phyloP scores from a whole-genome alignment of 352 stramenopile species.

The Globisporangium okanoganense region DNA sequence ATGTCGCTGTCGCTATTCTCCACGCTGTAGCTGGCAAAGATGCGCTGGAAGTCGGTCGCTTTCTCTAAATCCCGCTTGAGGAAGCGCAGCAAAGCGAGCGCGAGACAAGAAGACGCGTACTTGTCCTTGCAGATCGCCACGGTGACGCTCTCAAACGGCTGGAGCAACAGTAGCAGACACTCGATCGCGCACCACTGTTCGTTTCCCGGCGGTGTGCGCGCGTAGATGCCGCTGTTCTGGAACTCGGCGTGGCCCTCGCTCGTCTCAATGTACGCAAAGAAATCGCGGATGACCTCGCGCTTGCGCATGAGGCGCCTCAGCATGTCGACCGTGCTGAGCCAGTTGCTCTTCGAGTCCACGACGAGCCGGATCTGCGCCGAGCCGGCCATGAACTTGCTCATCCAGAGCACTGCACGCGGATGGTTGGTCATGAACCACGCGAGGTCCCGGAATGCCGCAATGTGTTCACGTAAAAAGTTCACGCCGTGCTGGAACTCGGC shows the following conservation, averaged over 20 bases:
- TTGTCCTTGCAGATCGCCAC: constrained; percentile 41
- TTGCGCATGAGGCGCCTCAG: constrained; percentile 40
- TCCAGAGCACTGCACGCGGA: constrained; percentile 32
- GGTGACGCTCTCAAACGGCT: constrained; percentile 46
- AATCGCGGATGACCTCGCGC: constrained; percentile 36
- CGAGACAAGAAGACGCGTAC: constrained; percentile 32
- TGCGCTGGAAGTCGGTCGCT: constrained; percentile 37
- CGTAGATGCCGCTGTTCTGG: constrained; percentile 17
- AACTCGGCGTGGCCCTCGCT: constrained; percentile 35
- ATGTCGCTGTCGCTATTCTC: constrained; percentile 3
- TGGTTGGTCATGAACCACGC: constrained; percentile 46
- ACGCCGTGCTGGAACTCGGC: constrained; percentile 31
- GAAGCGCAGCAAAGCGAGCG: constrained; percentile 39
- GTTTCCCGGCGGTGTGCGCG: constrained; percentile 22
- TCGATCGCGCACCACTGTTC: constrained; percentile 42
- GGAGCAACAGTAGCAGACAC: constrained; percentile 33
- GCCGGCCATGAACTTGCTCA: constrained; percentile 33
- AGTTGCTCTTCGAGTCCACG: constrained; percentile 37
- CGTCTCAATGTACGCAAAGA: constrained; percentile 40
- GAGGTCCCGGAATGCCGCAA: constrained; percentile 35
- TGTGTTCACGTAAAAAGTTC: constrained; percentile 30
- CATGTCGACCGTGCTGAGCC: constrained; percentile 48
- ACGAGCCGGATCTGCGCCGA: constrained; percentile 35
- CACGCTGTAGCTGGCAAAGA: constrained; percentile 25
- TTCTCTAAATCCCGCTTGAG: constrained; percentile 46